Evolutionary conservation across 352 stramenopile species (phyloP).

Genomic region (Phytophthora fragariae): DNA sequence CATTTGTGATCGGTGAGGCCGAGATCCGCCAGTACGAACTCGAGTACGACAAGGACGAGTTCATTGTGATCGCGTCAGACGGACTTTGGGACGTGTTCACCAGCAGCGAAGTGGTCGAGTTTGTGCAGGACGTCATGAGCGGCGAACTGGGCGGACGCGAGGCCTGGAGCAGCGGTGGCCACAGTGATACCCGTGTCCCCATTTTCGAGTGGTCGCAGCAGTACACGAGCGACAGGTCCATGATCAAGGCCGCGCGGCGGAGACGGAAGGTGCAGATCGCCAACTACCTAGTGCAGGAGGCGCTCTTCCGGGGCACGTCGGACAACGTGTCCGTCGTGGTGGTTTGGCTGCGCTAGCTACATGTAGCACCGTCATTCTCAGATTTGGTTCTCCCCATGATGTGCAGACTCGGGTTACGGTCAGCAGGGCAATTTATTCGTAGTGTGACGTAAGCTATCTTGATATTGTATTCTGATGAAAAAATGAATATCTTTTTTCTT

Average conservation of each 20-base stretch:
- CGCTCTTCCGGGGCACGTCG: conserved; percentile 87
- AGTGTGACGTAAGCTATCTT: conserved; percentile 30
- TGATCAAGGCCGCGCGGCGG: conserved; percentile 90
- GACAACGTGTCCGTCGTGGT: conserved; percentile 94
- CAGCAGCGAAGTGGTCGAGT: conserved; percentile 91
- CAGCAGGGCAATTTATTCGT: background rate
- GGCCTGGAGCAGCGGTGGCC: conserved; percentile 79
- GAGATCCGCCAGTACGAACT: conserved; percentile 85
- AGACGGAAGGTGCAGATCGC: conserved; percentile 92
- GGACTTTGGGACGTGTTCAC: conserved; percentile 95
- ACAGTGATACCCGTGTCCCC: conserved; percentile 84
- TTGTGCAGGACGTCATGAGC: conserved; percentile 91
- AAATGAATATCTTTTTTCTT: conserved; percentile 9
- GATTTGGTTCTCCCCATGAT: conserved; percentile 1
- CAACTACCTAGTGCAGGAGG: conserved; percentile 93
- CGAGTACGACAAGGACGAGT: conserved; percentile 87
- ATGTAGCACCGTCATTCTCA: background rate
- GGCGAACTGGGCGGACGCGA: conserved; percentile 83
- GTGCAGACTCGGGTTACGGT: too few relatives aligned
- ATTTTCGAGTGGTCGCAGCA: conserved; percentile 93
- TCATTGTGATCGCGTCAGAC: conserved; percentile 94
- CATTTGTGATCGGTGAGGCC: conserved; percentile 84
- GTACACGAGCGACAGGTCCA: conserved; percentile 89
- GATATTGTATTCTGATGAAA: conserved; percentile 29
- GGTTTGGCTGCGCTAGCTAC: conserved; percentile 80